Conservation (phyloP, 1,284 basidiomycete species). For the Sporisorium sorghi region DNA sequence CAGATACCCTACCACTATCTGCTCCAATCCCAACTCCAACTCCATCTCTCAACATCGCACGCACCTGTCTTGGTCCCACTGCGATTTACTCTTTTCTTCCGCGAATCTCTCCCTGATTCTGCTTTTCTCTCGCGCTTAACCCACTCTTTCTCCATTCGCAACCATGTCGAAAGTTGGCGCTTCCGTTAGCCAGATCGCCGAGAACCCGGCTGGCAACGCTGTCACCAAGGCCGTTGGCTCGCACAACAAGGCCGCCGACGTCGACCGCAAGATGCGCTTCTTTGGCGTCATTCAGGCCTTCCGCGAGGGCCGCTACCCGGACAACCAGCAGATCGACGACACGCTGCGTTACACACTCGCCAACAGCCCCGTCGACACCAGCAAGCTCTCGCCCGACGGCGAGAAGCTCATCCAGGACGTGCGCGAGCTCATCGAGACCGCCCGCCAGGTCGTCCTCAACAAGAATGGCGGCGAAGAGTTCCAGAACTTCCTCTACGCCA, state of each 20-base stretch:
- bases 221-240: conserved; percentile 44
- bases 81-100: conserved; percentile 13
- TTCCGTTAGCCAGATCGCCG: conserved; percentile 45
- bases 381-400: conserved; percentile 62
- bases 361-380: conserved; percentile 57
- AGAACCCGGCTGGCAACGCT: conserved; percentile 48
- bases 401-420: conserved; percentile 62
- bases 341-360: conserved; percentile 59
- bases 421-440: conserved; percentile 57
- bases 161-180: conserved; percentile 46
- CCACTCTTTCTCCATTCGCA: background rate
- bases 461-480: conserved; percentile 65
- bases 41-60: conserved; percentile 19
- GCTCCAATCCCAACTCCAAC: conserved; percentile 13
- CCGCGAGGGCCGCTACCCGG: conserved; percentile 64
- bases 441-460: conserved; percentile 59
- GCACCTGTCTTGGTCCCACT: conserved; percentile 52
- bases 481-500: conserved; percentile 64
- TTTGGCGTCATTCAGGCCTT: conserved; percentile 65
- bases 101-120: conserved; percentile 8
- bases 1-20: conserved; percentile 46
- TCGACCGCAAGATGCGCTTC: conserved; percentile 64
- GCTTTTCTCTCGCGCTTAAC: conserved; percentile 8
- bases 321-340: conserved; percentile 64
- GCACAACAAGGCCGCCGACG: conserved; percentile 52